Evolutionary conservation across 192 early-diverging fungal genomes (phyloP).

Genomic region (Coemansia sp.): DNA sequence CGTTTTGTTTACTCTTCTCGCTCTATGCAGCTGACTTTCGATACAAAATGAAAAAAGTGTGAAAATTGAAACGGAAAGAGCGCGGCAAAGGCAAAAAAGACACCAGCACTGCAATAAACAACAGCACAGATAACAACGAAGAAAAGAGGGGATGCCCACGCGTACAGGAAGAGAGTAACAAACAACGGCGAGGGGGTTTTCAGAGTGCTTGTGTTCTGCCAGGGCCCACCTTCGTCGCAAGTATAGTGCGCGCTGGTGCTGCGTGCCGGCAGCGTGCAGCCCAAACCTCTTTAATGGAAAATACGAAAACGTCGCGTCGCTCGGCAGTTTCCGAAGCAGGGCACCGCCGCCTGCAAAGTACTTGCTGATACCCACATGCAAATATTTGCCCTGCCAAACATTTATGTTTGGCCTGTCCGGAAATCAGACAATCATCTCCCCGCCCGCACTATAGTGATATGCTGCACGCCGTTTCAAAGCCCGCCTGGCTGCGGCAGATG

Average conservation of each 20-base stretch:
- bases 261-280: constrained; percentile 1
- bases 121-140: background rate
- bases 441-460: constrained; percentile 11
- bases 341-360: background rate
- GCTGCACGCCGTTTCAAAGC: constrained; percentile 27
- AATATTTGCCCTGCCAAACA: too few species aligned
- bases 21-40: background rate
- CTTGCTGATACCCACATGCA: too few species aligned
- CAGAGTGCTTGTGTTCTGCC: too few species aligned
- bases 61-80: background rate
- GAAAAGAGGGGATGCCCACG: background rate
- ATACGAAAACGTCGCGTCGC: background rate
- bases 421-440: constrained; percentile 28
- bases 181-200: background rate
- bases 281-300: background rate
- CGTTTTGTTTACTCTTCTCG: background rate
- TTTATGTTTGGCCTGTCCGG: background rate
- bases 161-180: background rate
- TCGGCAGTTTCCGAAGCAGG: background rate
- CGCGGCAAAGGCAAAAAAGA: background rate
- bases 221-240: background rate
- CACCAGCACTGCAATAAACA: background rate
- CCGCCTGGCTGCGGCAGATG: constrained; percentile 8
- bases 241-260: background rate
- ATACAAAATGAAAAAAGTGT: background rate